Base-by-base conservation (phyloP, 2,329 filamentous ascomycete genomes). In the Chaetomium sp. region DNA sequence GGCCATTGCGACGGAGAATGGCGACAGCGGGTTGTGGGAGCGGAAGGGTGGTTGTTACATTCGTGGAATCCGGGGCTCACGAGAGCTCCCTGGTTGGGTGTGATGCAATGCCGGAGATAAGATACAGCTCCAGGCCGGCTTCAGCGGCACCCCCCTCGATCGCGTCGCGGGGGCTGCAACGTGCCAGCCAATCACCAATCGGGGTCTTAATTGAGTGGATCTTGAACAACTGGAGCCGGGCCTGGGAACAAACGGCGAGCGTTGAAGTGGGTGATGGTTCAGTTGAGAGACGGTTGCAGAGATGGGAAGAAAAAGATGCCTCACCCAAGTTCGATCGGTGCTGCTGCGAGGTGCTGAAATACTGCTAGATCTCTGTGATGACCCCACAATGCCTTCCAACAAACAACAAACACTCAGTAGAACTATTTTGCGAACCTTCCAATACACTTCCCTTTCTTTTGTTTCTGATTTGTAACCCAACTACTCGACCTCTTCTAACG, bases 1-100 rank as follows among this genome's bases (percentile, higher is more conserved):
- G 60, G 95, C 91, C 95, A 99, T 99, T 63, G 62, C 73, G 70
- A 53, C 25, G 51, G 56, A 63, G 53, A 65, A 53, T 56, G 61
- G 62, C 61, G 59, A 62, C 62, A 12, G 42, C 21, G 29, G 56
- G 21, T 35, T 35, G 42, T 5, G 12, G 55, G 9, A 47, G 23
- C 12, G n/a, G 38, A 42, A 42, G 6, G 38, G 25, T 60, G 58
- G 57, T 53, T 13, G 57, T 69, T 57, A 69, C 68, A 70, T 71
- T 60, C 63, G 69, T 47, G 0, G 27, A 10, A 10, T 45, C 13
- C 21, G 25, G 50, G 3, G 60, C 45, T 55, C 49, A 45, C 23
- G 9, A 54, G 57, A 66, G 51, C 60, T 57, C 42, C 58, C 33
- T 42, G 38, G 38, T 60, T 35, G 12, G 45, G 31, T 60, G 53